These are phyloP conservation scores for Boechera stricta DNA, from an alignment of 345 rosid species.

Conservation along the genomic window DNA sequence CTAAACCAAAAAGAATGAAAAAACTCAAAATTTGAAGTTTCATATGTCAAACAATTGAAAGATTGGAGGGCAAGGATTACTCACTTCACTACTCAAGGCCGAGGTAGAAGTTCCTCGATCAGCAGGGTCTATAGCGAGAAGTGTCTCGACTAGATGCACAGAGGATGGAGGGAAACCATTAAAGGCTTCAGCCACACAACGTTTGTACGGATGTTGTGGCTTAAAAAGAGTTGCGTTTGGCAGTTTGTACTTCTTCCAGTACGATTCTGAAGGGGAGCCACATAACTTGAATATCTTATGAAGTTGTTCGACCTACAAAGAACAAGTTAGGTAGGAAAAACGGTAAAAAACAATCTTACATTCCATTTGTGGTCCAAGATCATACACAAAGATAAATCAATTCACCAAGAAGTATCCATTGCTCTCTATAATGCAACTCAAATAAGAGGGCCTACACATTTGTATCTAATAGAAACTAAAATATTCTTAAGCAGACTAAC, in stretches of 20 bases:
- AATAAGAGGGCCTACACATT: conserved; percentile 18
- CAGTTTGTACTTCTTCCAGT: conserved; percentile 83
- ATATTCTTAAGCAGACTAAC: background rate
- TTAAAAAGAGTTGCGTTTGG: conserved; percentile 84
- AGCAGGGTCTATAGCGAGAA: conserved; percentile 81
- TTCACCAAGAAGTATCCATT: conserved; percentile 23
- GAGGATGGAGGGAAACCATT: conserved; percentile 69
- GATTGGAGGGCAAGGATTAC: conserved; percentile 38
- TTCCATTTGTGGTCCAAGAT: conserved; percentile 28
- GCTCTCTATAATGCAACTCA: conserved; percentile 7
- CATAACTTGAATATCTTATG: conserved; percentile 91
- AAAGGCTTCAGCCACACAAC: conserved; percentile 76
- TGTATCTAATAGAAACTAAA: conserved; percentile 13
- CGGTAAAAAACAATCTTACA: background rate
- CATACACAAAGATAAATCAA: conserved; percentile 19
- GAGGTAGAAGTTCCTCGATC: conserved; percentile 77
- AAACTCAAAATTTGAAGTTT: background rate
- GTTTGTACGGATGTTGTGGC: conserved; percentile 76
- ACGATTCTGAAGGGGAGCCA: conserved; percentile 88
- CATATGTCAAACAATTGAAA: background rate
- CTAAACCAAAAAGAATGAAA: background rate
- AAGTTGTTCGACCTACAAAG: conserved; percentile 82
- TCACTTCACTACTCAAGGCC: conserved; percentile 74
- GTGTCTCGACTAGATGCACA: conserved; percentile 65
- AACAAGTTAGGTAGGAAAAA: conserved; percentile 23